Percentiles rank a stretch among this genome's conserved stretches.
Conservation (phyloP, 2,329 filamentous ascomycete genomes). For the Teratosphaeria nubilosa region DNA sequence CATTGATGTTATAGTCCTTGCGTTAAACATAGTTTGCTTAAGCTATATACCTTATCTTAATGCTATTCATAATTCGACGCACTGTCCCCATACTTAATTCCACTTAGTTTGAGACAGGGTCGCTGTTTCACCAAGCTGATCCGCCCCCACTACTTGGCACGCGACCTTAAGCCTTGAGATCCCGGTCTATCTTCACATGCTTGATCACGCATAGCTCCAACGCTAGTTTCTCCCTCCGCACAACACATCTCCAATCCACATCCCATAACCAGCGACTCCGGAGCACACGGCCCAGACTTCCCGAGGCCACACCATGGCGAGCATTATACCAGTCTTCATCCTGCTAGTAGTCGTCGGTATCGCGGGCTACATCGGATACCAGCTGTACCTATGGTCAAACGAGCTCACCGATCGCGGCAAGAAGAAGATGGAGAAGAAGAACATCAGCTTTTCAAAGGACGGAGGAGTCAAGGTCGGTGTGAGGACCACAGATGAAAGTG, state of each 20-base stretch:
- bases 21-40: not conserved
- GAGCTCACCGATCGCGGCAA: slow-evolving; percentile 57
- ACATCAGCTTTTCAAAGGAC: slow-evolving; percentile 66
- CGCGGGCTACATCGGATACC: slow-evolving; percentile 58
- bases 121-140: not conserved
- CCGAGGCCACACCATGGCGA: not conserved
- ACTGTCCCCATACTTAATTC: not conserved
- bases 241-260: not conserved
- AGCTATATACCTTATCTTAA: not conserved
- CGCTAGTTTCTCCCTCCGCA: not conserved
- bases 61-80: not conserved
- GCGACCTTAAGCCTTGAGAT: not conserved
- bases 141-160: not conserved
- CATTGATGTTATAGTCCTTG: not conserved
- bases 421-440: slow-evolving; percentile 63
- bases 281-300: not conserved
- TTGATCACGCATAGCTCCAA: not conserved
- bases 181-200: not conserved
- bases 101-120: not conserved
- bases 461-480: slow-evolving; percentile 61
- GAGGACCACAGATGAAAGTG: slow-evolving; percentile 58
- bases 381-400: slow-evolving; percentile 56
- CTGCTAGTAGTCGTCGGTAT: slow-evolving; percentile 49
- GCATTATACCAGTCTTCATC: slow-evolving; percentile 55
- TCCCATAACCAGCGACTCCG: not conserved